Evolutionary conservation across 2,329 filamentous ascomycete species (phyloP).

Genomic region (Lanzia echinophila): DNA sequence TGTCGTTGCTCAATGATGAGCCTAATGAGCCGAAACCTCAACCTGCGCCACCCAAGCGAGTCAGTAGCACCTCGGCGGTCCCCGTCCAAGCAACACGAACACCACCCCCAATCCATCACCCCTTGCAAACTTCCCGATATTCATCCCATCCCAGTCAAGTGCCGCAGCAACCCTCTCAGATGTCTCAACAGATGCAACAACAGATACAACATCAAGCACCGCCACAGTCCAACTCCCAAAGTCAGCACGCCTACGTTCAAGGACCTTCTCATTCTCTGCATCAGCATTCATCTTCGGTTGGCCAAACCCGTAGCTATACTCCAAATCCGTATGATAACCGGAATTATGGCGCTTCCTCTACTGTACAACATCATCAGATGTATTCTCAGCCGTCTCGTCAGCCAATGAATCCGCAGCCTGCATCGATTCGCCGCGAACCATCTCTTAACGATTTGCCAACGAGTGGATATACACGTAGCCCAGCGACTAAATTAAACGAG

Average conservation of each 20-base stretch:
- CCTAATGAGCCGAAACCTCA: slow-evolving; percentile 38
- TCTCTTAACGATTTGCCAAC: slow-evolving; percentile 24
- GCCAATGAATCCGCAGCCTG: slow-evolving; percentile 22
- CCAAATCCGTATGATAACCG: slow-evolving; percentile 25
- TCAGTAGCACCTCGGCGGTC: slow-evolving; percentile 20
- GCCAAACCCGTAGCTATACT: slow-evolving; percentile 26
- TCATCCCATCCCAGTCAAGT: slow-evolving; percentile 28
- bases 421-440: slow-evolving; percentile 25
- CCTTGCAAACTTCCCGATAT: slow-evolving; percentile 32
- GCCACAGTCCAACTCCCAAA: slow-evolving; percentile 28
- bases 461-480: slow-evolving; percentile 23
- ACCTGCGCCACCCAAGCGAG: slow-evolving; percentile 18
- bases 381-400: slow-evolving; percentile 26
- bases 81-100: slow-evolving; percentile 21
- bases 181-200: slow-evolving; percentile 9
- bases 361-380: slow-evolving; percentile 31
- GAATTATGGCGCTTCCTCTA: slow-evolving; percentile 36
- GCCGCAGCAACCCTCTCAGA: slow-evolving; percentile 2
- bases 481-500: slow-evolving; percentile 26
- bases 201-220: slow-evolving; percentile 9
- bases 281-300: slow-evolving; percentile 40
- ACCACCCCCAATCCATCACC: slow-evolving; percentile 25
- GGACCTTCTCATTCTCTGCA: slow-evolving; percentile 41
- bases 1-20: slow-evolving; percentile 54
- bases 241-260: slow-evolving; percentile 39